Evolutionary conservation across 2,329 filamentous ascomycete species (phyloP).

Genomic region (Alternaria incomplexa): DNA sequence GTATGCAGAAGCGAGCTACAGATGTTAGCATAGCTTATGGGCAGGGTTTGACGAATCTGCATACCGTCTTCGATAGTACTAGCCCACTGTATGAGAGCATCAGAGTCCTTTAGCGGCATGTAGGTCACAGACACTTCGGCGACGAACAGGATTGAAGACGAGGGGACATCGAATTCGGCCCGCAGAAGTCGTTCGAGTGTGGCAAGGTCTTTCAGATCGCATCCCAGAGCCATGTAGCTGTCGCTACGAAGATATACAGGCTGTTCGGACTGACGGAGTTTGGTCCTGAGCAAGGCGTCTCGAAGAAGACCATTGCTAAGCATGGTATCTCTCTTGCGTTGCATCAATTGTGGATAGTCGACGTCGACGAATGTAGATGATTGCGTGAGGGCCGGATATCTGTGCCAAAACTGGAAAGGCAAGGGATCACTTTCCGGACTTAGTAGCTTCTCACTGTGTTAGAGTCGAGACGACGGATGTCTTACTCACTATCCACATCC

Average conservation of each 20-base stretch:
- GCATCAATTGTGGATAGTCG: conserved; percentile 82
- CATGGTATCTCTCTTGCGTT: conserved; percentile 74
- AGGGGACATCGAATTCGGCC: conserved; percentile 62
- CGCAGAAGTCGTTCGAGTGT: conserved; percentile 66
- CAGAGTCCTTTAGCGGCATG: conserved; percentile 76
- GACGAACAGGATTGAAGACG: conserved; percentile 74
- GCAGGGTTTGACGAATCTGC: conserved; percentile 21
- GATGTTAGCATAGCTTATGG: conserved; percentile 8
- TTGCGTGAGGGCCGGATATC: conserved; percentile 65
- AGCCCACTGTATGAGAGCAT: conserved; percentile 81
- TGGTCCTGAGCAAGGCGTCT: conserved; percentile 39
- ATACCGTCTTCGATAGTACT: conserved; percentile 70
- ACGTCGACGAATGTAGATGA: conserved; percentile 78
- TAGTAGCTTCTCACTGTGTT: conserved; percentile 16
- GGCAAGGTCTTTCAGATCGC: conserved; percentile 74
- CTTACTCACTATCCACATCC: conserved; percentile 85
- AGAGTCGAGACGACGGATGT: conserved; percentile 6
- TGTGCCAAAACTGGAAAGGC: conserved; percentile 79
- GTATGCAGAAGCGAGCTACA: conserved; percentile 78
- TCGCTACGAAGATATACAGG: conserved; percentile 58
- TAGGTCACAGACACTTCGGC: conserved; percentile 93
- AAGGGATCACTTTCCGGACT: conserved; percentile 73
- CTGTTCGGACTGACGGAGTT: conserved; percentile 33
- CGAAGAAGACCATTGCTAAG: conserved; percentile 58
- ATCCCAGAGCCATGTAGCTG: conserved; percentile 79